A percentile compares a stretch with the other conserved stretches of the same genome.
Conservation (phyloP, 768 basidiomycete genomes). For the Mycena albidolilacea region DNA sequence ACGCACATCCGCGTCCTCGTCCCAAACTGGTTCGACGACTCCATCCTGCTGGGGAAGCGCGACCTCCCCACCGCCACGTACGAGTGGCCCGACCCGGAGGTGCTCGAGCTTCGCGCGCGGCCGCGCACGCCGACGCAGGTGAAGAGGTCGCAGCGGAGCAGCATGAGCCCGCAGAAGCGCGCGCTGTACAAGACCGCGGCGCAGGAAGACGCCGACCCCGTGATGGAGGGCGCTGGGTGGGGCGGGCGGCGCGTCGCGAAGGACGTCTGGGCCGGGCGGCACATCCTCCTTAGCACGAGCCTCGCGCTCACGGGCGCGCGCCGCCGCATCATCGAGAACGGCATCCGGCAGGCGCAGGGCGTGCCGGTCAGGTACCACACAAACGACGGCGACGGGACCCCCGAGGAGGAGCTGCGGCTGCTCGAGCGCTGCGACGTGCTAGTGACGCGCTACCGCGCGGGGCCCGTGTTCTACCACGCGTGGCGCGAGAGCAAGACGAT, state of each 20-base stretch:
- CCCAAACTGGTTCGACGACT: slow-evolving; percentile 94
- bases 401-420: slow-evolving; percentile 52
- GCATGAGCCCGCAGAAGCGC: slow-evolving; percentile 52
- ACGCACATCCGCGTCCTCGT: slow-evolving; percentile 79
- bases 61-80: slow-evolving; percentile 69
- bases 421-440: slow-evolving; percentile 75
- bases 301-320: slow-evolving; percentile 68
- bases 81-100: slow-evolving; percentile 80
- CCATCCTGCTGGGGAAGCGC: slow-evolving; percentile 69
- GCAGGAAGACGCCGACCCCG: slow-evolving; percentile 12
- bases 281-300: slow-evolving; percentile 72
- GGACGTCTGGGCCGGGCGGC: slow-evolving; percentile 72
- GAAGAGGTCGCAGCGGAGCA: slow-evolving; percentile 50
- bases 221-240: neutral
- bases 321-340: slow-evolving; percentile 68
- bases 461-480: slow-evolving; percentile 80
- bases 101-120: slow-evolving; percentile 51
- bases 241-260: slow-evolving; percentile 26
- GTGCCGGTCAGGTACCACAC: slow-evolving; percentile 52
- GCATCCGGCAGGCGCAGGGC: slow-evolving; percentile 74
- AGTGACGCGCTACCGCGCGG: slow-evolving; percentile 77
- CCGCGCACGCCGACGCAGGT: slow-evolving; percentile 41
- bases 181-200: slow-evolving; percentile 52
- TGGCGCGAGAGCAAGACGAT: slow-evolving; percentile 71
- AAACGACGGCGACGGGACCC: slow-evolving; percentile 45